These are phyloP conservation scores for Fragilariopsis cylindrus DNA, from an alignment of 108 stramenopile genomes.

Conservation along the genomic window DNA sequence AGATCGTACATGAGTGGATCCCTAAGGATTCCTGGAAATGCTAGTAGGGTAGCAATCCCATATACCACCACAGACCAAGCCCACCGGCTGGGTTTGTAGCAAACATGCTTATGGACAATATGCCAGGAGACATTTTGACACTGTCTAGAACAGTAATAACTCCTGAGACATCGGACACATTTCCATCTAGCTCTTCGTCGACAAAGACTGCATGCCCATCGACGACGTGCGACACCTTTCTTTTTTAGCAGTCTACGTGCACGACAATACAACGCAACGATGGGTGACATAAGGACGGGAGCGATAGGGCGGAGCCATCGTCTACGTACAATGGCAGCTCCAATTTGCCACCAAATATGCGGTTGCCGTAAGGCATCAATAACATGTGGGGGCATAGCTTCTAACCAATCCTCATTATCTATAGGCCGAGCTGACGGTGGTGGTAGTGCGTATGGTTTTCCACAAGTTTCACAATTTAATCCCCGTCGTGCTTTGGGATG, in stretches of 20 bases:
- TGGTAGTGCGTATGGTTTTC: conserved; percentile 77
- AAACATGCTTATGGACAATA: conserved; percentile 91
- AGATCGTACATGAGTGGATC: conserved; percentile 80
- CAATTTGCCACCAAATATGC: conserved; percentile 84
- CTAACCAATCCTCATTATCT: conserved; percentile 80
- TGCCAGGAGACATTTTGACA: conserved; percentile 95
- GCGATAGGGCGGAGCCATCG: conserved; percentile 79
- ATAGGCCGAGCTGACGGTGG: conserved; percentile 77
- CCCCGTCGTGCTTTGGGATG: conserved; percentile 82
- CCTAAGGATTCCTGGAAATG: conserved; percentile 69
- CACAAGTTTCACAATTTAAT: conserved; percentile 82
- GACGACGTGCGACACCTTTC: conserved; percentile 77
- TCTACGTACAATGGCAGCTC: conserved; percentile 67
- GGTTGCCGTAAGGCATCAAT: conserved; percentile 79
- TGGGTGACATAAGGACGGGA: conserved; percentile 75
- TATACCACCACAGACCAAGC: conserved; percentile 77
- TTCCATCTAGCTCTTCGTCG: conserved; percentile 88
- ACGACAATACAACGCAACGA: conserved; percentile 83
- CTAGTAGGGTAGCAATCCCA: conserved; percentile 40
- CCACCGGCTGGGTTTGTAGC: conserved; percentile 86
- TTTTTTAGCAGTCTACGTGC: conserved; percentile 84
- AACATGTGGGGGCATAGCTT: conserved; percentile 92
- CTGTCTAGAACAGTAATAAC: conserved; percentile 88
- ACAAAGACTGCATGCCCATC: conserved; percentile 92
- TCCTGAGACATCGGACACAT: conserved; percentile 87